phyloP scores from a whole-genome alignment of 257 asterid genomes.

The Fraxinus cuspidata region DNA sequence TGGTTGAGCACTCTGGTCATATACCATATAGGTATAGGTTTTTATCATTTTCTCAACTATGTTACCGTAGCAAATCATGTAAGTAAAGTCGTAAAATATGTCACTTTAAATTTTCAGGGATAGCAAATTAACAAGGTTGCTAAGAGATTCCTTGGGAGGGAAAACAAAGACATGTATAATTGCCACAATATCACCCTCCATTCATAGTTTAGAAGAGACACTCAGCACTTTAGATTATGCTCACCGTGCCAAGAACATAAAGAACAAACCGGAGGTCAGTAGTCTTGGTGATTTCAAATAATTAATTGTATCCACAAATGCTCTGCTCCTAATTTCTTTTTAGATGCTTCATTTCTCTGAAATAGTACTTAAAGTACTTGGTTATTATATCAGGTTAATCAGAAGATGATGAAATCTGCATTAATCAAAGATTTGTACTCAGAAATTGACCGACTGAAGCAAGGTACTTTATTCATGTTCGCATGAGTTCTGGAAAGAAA shows the following conservation, averaged over 20 bases:
- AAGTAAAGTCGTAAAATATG: neutral
- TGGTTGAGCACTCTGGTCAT: conserved; percentile 98
- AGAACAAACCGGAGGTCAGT: conserved; percentile 96
- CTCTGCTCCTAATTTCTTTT: conserved; percentile 4
- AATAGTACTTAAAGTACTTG: conserved; percentile 13
- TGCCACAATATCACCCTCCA: conserved; percentile 91
- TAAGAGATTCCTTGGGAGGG: conserved; percentile 97
- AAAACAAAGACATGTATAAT: conserved; percentile 96
- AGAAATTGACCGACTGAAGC: conserved; percentile 92
- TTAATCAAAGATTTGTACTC: conserved; percentile 64
- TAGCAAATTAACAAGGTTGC: conserved; percentile 91
- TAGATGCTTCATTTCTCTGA: too few relatives aligned
- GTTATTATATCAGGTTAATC: conserved; percentile 67
- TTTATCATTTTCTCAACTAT: conserved; percentile 14
- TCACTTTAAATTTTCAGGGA: conserved; percentile 59
- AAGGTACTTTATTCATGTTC: conserved; percentile 50
- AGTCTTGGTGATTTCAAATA: conserved; percentile 1
- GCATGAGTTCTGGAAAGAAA: conserved; percentile 17
- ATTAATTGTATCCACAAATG: neutral
- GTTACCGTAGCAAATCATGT: conserved; percentile 5
- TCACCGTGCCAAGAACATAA: conserved; percentile 97
- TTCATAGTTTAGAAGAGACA: conserved; percentile 90
- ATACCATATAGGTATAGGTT: conserved; percentile 78
- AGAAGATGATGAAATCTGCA: conserved; percentile 85
- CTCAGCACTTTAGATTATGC: conserved; percentile 98